phyloP scores from a whole-genome alignment of 345 rosid species.

The Lagerstroemia speciosa region DNA sequence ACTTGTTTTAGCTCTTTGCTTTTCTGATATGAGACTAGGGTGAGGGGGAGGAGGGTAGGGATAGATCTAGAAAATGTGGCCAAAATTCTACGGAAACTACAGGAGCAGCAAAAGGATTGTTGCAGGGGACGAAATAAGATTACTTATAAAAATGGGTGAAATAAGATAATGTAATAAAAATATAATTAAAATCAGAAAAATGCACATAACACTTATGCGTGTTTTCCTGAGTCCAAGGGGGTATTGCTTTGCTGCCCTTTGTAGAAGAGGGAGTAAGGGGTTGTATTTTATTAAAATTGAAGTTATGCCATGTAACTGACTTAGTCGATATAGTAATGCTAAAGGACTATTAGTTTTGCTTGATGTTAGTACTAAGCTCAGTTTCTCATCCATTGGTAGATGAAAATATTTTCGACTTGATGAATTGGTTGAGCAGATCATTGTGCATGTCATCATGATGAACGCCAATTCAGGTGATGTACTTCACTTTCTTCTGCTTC shows the following conservation, averaged over 20 bases:
- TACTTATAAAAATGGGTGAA: no score
- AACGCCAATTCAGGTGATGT: constrained; percentile 43
- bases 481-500: constrained; percentile 4
- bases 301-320: not conserved
- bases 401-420: constrained; percentile 52
- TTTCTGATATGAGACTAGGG: not conserved
- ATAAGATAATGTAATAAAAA: no score
- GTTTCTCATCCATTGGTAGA: constrained; percentile 58
- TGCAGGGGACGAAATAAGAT: no score
- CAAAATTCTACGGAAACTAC: no score
- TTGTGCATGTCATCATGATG: constrained; percentile 33
- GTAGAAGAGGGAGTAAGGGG: not conserved
- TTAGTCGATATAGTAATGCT: not conserved
- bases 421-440: constrained; percentile 47
- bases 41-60: no score
- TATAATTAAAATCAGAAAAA: no score
- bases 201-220: no score
- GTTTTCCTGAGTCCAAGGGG: no score
- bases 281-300: not conserved
- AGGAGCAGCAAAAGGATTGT: no score
- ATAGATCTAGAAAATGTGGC: no score
- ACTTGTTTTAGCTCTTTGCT: constrained; percentile 2
- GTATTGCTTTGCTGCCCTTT: no score
- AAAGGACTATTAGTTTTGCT: constrained; percentile 5
- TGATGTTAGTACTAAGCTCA: constrained; percentile 31